Evolutionary conservation across 208 protist species (phyloP).

Genomic region (Leishmania tarentolae): DNA sequence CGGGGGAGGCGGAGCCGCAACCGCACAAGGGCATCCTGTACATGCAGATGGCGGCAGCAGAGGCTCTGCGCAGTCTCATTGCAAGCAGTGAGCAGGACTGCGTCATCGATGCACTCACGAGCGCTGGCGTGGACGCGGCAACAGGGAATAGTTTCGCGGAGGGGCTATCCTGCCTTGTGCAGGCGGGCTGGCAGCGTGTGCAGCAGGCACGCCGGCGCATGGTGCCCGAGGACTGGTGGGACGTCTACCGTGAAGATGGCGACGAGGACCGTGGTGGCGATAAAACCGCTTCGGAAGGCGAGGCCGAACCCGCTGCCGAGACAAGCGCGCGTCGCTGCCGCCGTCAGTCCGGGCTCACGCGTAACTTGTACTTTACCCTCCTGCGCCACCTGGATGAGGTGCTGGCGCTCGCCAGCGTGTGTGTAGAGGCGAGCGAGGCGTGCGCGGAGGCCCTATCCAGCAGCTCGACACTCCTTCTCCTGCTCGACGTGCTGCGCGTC

Average conservation of each 20-base stretch:
- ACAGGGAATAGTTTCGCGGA: slow-evolving; percentile 29
- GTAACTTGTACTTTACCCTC: slow-evolving; percentile 38
- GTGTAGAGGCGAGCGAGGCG: slow-evolving; percentile 55
- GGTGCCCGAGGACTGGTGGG: slow-evolving; percentile 26
- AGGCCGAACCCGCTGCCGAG: neutral
- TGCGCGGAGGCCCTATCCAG: slow-evolving; percentile 45
- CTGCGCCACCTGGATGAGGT: slow-evolving; percentile 57
- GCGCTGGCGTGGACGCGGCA: slow-evolving; percentile 9
- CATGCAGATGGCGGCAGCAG: slow-evolving; percentile 54
- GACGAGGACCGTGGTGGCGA: slow-evolving; percentile 1
- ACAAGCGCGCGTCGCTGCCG: neutral
- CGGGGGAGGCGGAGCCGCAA: neutral
- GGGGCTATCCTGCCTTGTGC: slow-evolving; percentile 34
- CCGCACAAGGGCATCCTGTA: slow-evolving; percentile 48
- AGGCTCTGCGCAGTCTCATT: slow-evolving; percentile 64
- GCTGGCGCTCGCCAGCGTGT: slow-evolving; percentile 46
- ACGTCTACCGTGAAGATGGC: slow-evolving; percentile 11
- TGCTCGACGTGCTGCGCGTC: slow-evolving; percentile 40
- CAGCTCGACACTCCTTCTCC: slow-evolving; percentile 19
- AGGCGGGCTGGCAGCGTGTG: slow-evolving; percentile 37
- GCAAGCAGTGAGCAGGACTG: slow-evolving; percentile 64
- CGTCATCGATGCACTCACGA: slow-evolving; percentile 53
- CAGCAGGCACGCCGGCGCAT: slow-evolving; percentile 32
- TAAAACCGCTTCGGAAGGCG: neutral
- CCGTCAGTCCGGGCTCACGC: slow-evolving; percentile 4